Evolutionary conservation across 2,329 filamentous ascomycete species (phyloP), one percentile per base, ranked within the genome.

Genomic region (Xylaria polymorpha): DNA sequence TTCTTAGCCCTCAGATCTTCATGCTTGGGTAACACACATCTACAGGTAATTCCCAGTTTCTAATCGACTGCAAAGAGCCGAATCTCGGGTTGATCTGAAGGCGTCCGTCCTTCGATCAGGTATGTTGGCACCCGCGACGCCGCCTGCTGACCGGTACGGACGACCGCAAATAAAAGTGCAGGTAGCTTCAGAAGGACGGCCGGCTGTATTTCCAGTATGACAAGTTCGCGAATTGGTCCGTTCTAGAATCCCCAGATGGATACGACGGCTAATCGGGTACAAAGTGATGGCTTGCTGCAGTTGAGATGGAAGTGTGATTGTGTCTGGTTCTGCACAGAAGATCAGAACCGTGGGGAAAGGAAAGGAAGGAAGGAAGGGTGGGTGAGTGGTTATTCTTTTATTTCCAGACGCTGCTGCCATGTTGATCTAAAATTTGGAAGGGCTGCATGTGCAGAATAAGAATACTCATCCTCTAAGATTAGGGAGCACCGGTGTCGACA

Each of bases 1-100:
- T 15, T 35, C 22, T 20, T 18, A 10, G 7, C 32, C 12, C 55
- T 44, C 15, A 48, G 56, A 62, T 67, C 43, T 37, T 46, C 53
- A 9, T n/a, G 22, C n/a, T 55, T 35, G n/a, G n/a, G 51, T 58
- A 58, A 22, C 25, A 66, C 55, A 20, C 35, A 51, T 56, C 32
- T 29, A 46, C 32, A 3, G 8, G 48, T 12, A 4, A 43, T 32
- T 15, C 10, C n/a, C 10, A 18, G 15, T 8, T 25, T 41, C 14
- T 58, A 57, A 51, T 32, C 25, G 25, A 29, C 18, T 48, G 32
- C 53, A 41, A 44, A 25, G 39, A 25, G 20, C 50, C 22, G 44
- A 22, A 43, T 59, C 22, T 56, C 22, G 29, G 4, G 44, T 50
- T 50, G 20, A 22, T 48, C 29, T 55, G 10, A 12, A 29, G 25